phyloP scores from a whole-genome alignment of 768 basidiomycete species.

The Glaciozyma antarctica region DNA sequence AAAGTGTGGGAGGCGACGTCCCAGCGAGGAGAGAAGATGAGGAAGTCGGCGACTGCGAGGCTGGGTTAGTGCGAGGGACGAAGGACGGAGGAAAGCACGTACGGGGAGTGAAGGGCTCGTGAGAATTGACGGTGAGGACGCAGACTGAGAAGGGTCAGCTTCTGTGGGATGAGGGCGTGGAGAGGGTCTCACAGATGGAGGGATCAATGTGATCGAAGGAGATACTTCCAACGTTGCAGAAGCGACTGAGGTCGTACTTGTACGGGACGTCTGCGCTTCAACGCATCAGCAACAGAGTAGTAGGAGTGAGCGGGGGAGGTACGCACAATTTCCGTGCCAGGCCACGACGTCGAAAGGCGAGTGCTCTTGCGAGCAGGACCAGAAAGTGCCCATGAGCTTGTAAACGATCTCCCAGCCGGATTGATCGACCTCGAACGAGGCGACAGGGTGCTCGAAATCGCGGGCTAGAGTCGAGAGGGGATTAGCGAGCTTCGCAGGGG shows the following conservation, averaged over 20 bases:
- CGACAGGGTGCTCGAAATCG: slow-evolving; percentile 58
- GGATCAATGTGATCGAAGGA: slow-evolving; percentile 61
- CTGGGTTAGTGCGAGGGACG: slow-evolving; percentile 52
- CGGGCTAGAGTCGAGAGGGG: not conserved
- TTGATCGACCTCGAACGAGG: slow-evolving; percentile 58
- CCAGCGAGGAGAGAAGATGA: slow-evolving; percentile 59
- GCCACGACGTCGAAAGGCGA: slow-evolving; percentile 63
- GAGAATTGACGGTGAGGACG: slow-evolving; percentile 58
- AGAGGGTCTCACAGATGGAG: slow-evolving; percentile 41
- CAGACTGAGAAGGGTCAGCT: slow-evolving; percentile 40
- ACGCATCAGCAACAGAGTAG: too few relatives aligned
- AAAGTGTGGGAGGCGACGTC: slow-evolving; percentile 54
- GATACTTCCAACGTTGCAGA: slow-evolving; percentile 51
- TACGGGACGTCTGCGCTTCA: slow-evolving; percentile 52
- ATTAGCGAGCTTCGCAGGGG: not conserved
- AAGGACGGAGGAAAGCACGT: slow-evolving; percentile 44
- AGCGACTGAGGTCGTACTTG: slow-evolving; percentile 39
- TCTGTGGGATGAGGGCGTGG: not conserved
- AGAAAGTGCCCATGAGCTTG: slow-evolving; percentile 40
- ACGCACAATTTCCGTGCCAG: slow-evolving; percentile 51
- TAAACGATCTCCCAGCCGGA: slow-evolving; percentile 49
- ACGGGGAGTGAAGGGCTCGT: slow-evolving; percentile 49
- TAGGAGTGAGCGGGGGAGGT: too few relatives aligned
- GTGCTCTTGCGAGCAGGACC: slow-evolving; percentile 27
- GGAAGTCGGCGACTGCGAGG: slow-evolving; percentile 54